Evolutionary conservation across 345 rosid genomes (phyloP).

Genomic region (Hibiscus trionum): DNA sequence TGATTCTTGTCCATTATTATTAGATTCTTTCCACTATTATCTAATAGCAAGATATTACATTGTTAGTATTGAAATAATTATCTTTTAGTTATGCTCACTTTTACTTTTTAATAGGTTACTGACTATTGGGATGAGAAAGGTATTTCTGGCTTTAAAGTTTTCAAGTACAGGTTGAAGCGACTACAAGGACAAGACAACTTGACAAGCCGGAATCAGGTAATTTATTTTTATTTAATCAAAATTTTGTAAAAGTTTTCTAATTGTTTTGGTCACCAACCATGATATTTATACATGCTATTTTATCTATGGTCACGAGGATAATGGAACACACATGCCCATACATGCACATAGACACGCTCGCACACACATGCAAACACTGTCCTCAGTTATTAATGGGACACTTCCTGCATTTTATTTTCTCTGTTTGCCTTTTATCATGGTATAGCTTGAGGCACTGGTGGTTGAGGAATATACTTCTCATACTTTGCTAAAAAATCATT

Average conservation of each 20-base stretch:
- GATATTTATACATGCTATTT: not conserved
- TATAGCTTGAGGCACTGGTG: not conserved
- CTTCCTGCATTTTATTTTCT: not conserved
- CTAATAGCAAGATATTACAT: not conserved
- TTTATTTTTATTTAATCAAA: not conserved
- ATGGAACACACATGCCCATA: not conserved
- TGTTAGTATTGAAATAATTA: not conserved
- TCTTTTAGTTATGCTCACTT: not conserved
- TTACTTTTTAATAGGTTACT: slow-evolving; percentile 18
- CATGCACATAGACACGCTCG: not conserved
- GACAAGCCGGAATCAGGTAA: slow-evolving; percentile 17
- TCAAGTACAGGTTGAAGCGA: slow-evolving; percentile 20
- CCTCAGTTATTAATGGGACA: not conserved
- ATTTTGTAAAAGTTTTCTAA: not conserved
- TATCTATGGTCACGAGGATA: not conserved
- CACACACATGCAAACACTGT: not conserved
- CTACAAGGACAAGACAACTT: slow-evolving; percentile 12
- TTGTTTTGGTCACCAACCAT: not conserved
- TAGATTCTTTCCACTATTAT: not conserved
- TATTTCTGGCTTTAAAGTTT: slow-evolving; percentile 19
- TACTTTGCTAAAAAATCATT: not conserved
- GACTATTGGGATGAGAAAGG: slow-evolving; percentile 15
- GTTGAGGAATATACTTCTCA: slow-evolving; percentile 7
- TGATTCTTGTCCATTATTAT: not conserved
- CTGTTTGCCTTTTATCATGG: not conserved